Base-by-base conservation (phyloP, 2,329 filamentous ascomycete genomes). In the Aspergillus sp. region DNA sequence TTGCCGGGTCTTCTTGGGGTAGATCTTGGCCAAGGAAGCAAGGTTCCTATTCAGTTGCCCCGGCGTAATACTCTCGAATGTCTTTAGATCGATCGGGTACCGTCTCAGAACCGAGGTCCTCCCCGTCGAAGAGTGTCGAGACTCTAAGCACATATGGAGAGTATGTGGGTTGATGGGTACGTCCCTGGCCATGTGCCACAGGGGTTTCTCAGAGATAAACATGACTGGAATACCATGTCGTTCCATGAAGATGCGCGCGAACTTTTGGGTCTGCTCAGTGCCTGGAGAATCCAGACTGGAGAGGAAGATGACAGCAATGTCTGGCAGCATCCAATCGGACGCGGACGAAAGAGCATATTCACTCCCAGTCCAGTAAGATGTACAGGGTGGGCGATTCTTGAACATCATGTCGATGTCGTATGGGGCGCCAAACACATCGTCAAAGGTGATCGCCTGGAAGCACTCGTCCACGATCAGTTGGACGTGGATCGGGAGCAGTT, bases 391-490 rank as follows among this genome's bases (percentile, higher is more conserved):
- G 4, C 71, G 64, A 31, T 72, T 71, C 58, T 75, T 76, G 50
- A 77, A 69, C 5, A 57, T 61, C 43, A 77, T 55, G 14, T 55
- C 58, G 43, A 78, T 66, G n/a, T 68, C 65, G 45, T 61, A 64
- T 44, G 68, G 60, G 13, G 59, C 62, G 45, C 61, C 57, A 5
- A 58, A 53, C 14, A 58, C 58, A 21, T 55, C 42, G n/a, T 64
- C 63, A 14, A 63, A 64, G 1, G 59, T 57, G 17, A 29, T 29
- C 11, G 74, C 72, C 19, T 64, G 63, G 38, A 70, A 57, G 52
- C 76, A 78, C 53, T 78, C 75, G 44, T 79, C 76, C 34, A 79
- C 76, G 47, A 76, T 70, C 13, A 79, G 68, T 55, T 78, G 75
- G 14, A 76, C 69, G 64, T 73, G 71, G 44, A 73, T 76, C 25